Evolutionary conservation across 2,329 filamentous ascomycete genomes (phyloP).

Genomic region (Ceratocystis diversiconidia): DNA sequence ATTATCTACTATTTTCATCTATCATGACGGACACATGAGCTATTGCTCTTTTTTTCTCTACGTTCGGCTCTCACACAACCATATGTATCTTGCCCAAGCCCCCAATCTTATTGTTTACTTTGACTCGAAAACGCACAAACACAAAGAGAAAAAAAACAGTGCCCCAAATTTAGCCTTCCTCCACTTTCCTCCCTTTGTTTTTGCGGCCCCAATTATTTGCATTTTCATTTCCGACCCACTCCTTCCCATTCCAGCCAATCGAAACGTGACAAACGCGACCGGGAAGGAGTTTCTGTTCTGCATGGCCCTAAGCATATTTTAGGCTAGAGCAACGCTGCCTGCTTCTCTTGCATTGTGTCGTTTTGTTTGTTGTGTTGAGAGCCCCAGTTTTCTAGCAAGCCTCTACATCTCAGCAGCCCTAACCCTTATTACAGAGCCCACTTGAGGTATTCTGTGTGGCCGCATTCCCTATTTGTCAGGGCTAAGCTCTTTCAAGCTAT

Average conservation of each 20-base stretch:
- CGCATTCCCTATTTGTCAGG: too few relatives aligned
- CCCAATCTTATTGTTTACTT: neutral
- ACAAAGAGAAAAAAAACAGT: neutral
- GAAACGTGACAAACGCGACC: neutral
- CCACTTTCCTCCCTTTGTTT: conserved; percentile 7
- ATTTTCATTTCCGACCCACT: neutral
- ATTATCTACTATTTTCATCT: too few relatives aligned
- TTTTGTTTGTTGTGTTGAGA: too few relatives aligned
- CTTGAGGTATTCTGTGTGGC: too few relatives aligned
- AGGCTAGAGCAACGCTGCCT: too few relatives aligned
- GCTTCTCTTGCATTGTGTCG: too few relatives aligned
- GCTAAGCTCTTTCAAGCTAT: too few relatives aligned
- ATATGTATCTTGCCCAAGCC: neutral
- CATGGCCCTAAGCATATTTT: neutral
- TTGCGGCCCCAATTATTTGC: neutral
- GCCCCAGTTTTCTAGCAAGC: too few relatives aligned
- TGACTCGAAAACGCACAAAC: conserved; percentile 2
- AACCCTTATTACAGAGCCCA: neutral
- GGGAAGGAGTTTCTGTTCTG: neutral
- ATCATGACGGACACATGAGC: too few relatives aligned
- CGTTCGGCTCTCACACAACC: too few relatives aligned
- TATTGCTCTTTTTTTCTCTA: too few relatives aligned
- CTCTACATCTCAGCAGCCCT: neutral
- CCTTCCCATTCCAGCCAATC: neutral
- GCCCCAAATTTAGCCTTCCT: neutral